Evolutionary conservation across 2,329 filamentous ascomycete genomes (phyloP).

Genomic region (Cercospora nicotianae): DNA sequence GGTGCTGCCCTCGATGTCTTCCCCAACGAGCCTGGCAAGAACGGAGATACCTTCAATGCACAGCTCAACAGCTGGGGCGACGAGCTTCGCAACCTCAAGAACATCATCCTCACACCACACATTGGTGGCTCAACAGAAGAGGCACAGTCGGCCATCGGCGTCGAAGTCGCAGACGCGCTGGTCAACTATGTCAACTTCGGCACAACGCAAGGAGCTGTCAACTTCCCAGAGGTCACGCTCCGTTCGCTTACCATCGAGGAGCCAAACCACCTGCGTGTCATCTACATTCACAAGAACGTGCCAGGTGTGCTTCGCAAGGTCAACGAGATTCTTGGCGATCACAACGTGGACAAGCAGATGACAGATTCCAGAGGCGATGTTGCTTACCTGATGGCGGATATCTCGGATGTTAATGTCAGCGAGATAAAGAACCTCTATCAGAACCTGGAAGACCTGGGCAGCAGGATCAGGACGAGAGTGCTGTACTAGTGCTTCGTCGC

Average conservation of each 20-base stretch:
- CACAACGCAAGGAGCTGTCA: conserved; percentile 85
- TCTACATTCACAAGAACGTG: conserved; percentile 96
- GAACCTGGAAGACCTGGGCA: conserved; percentile 69
- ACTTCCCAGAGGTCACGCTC: conserved; percentile 91
- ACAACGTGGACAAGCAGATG: conserved; percentile 99
- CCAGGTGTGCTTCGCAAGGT: conserved; percentile 93
- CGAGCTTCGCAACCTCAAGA: conserved; percentile 80
- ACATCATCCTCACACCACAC: conserved; percentile 93
- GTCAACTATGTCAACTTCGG: conserved; percentile 96
- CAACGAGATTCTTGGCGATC: conserved; percentile 88
- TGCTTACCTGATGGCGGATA: conserved; percentile 96
- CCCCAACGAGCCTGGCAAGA: conserved; percentile 87
- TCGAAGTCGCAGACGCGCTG: conserved; percentile 85
- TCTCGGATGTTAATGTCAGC: conserved; percentile 76
- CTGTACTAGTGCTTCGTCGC: conserved; percentile 41
- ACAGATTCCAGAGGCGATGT: conserved; percentile 91
- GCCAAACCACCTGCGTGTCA: conserved; percentile 83
- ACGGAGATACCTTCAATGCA: conserved; percentile 91
- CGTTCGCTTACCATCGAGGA: conserved; percentile 89
- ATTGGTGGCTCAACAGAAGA: conserved; percentile 98
- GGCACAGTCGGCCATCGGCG: conserved; percentile 91
- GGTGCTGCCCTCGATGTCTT: conserved; percentile 97
- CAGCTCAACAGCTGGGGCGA: conserved; percentile 80
- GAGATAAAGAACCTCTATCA: conserved; percentile 87
- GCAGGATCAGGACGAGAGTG: conserved; percentile 50